These are phyloP conservation scores for Mycothermus thermophilus DNA, from an alignment of 495 filamentous ascomycete species.

Conservation along the genomic window DNA sequence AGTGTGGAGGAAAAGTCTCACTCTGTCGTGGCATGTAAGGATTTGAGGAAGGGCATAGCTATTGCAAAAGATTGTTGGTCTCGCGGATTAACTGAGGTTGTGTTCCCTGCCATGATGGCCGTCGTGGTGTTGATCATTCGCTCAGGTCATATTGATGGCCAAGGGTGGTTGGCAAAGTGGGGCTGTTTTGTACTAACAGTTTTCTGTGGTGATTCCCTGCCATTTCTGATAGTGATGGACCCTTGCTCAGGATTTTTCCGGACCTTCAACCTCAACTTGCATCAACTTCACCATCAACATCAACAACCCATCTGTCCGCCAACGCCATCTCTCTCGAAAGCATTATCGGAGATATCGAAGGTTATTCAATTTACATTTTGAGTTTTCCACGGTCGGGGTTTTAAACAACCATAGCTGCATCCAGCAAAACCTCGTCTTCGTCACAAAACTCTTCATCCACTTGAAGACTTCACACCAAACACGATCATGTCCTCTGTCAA, in stretches of 20 bases:
- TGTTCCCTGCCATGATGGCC: no score
- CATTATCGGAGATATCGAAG: not conserved
- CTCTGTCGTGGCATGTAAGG: no score
- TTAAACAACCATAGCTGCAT: no score
- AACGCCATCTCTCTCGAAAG: not conserved
- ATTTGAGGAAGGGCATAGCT: no score
- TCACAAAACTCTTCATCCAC: not conserved
- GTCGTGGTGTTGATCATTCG: no score
- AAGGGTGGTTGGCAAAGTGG: not conserved
- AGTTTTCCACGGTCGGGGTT: no score
- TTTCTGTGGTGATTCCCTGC: not conserved
- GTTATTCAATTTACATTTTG: no score
- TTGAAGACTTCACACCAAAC: not conserved
- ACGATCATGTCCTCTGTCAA: constrained; percentile 17
- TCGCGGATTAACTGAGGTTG: no score
- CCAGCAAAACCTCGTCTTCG: no score
- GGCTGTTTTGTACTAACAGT: not conserved
- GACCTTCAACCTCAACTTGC: not conserved
- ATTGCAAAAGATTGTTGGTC: no score
- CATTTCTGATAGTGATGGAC: not conserved
- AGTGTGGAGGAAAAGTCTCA: no score
- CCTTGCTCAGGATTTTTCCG: not conserved
- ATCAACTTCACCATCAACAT: not conserved
- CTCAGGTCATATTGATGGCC: no score
- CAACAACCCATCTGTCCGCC: not conserved